Conservation (phyloP, 257 asterid species). For the Marsdenia floribunda region DNA sequence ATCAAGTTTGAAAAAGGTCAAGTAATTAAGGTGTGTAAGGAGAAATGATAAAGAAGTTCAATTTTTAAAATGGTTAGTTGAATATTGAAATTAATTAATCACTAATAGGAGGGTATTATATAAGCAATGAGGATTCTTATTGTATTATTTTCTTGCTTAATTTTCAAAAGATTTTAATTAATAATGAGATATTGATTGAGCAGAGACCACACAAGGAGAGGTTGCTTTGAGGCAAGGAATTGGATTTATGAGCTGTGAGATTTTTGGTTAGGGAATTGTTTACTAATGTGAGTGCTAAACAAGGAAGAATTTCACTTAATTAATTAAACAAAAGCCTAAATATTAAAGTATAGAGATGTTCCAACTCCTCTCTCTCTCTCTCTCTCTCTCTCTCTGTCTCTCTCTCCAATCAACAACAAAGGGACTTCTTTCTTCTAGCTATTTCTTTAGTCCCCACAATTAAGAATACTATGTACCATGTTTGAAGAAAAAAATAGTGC, state of each 20-base stretch:
- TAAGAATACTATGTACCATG: background rate
- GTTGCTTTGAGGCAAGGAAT: conserved; percentile 10
- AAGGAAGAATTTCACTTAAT: conserved; percentile 7
- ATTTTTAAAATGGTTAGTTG: background rate
- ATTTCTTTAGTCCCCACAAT: background rate
- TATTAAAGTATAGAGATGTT: background rate
- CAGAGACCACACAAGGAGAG: background rate
- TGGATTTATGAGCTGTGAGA: conserved; percentile 11
- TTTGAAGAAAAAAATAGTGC: background rate
- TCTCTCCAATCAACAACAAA: background rate
- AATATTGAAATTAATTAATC: background rate
- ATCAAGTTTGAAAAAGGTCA: background rate
- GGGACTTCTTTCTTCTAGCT: background rate
- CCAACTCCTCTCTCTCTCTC: background rate
- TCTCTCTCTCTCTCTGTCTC: too few relatives aligned
- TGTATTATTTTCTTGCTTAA: background rate
- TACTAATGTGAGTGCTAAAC: conserved; percentile 6
- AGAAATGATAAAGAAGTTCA: too few relatives aligned
- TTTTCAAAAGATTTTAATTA: background rate
- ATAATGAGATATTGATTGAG: conserved; percentile 3
- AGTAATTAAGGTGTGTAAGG: too few relatives aligned
- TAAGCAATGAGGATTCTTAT: background rate
- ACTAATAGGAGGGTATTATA: background rate
- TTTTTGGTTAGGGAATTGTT: conserved; percentile 7
- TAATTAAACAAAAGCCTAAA: background rate